Evolutionary conservation across 305 asterid species (phyloP).

Genomic region (Solanum hybrid): DNA sequence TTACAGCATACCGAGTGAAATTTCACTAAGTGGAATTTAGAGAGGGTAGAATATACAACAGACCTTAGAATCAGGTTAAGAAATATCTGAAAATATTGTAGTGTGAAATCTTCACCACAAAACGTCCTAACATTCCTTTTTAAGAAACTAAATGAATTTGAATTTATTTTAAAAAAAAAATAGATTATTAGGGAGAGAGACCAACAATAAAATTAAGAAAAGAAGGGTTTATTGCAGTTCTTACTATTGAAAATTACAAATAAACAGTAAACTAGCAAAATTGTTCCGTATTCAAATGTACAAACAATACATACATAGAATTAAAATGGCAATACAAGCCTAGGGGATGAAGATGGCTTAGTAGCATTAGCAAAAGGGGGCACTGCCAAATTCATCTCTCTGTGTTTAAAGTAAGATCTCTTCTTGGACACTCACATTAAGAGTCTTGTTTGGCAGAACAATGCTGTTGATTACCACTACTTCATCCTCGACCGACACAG

Average conservation of each 20-base stretch:
- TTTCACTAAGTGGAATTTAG: no score
- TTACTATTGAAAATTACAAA: not conserved
- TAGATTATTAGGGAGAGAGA: not conserved
- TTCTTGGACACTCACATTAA: slow-evolving; percentile 69
- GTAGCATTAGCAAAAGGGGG: not conserved
- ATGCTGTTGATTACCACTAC: slow-evolving; percentile 67
- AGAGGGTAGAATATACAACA: not conserved
- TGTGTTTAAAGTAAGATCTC: slow-evolving; percentile 29
- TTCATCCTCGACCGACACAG: slow-evolving; percentile 77
- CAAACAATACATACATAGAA: not conserved
- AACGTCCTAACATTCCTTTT: not conserved
- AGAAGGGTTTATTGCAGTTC: not conserved
- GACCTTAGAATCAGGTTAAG: not conserved
- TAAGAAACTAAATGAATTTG: not conserved
- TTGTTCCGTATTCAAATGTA: not conserved
- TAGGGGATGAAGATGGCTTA: not conserved
- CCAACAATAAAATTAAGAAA: not conserved
- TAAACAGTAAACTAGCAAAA: not conserved
- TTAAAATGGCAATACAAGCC: not conserved
- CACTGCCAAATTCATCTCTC: not conserved
- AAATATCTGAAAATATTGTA: not conserved
- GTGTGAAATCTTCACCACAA: not conserved
- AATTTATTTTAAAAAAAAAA: not conserved
- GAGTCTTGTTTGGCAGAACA: slow-evolving; percentile 79
- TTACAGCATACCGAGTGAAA: not conserved